A percentile compares a stretch with the other conserved stretches of the same genome.
phyloP scores from a whole-genome alignment of 2,329 filamentous ascomycete genomes.

The Neonectria ditissima region DNA sequence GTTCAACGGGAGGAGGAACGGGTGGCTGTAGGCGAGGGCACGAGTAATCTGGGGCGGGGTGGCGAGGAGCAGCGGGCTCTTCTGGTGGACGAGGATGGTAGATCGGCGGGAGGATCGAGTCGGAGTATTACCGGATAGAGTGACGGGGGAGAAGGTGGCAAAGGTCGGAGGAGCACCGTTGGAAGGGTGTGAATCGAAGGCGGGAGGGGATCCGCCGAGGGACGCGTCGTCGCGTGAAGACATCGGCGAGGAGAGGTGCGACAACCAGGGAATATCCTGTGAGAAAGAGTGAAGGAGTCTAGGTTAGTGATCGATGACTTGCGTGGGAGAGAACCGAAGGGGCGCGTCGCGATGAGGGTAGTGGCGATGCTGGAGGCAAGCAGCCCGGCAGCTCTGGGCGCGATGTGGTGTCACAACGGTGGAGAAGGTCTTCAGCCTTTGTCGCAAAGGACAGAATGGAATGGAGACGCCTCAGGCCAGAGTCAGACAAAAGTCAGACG shows the following conservation, averaged over 20 bases:
- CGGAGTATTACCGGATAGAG: slow-evolving; percentile 75
- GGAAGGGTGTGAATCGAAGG: slow-evolving; percentile 45
- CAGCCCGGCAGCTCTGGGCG: slow-evolving; percentile 10
- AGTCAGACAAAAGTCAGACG: slow-evolving; percentile 34
- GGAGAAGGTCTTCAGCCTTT: slow-evolving; percentile 27
- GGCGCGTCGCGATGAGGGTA: slow-evolving; percentile 8
- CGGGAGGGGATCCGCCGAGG: slow-evolving; percentile 50
- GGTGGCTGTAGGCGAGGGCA: slow-evolving; percentile 94
- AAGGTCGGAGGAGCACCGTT: slow-evolving; percentile 74
- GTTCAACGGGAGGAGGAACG: slow-evolving; percentile 91
- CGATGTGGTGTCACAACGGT: background rate
- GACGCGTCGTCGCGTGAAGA: slow-evolving; percentile 54
- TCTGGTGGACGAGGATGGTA: slow-evolving; percentile 95
- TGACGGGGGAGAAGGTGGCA: slow-evolving; percentile 89
- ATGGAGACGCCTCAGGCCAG: background rate
- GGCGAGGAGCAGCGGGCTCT: slow-evolving; percentile 90
- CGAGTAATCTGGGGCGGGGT: slow-evolving; percentile 96
- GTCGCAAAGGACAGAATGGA: slow-evolving; percentile 30
- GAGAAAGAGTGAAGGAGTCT: slow-evolving; percentile 17
- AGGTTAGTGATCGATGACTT: slow-evolving; percentile 35
- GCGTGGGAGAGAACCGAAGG: background rate
- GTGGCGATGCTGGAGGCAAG: slow-evolving; percentile 4
- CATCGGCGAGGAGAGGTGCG: slow-evolving; percentile 57
- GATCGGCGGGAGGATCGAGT: slow-evolving; percentile 76
- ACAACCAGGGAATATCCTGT: slow-evolving; percentile 63